phyloP scores from a whole-genome alignment of 495 filamentous ascomycete genomes.

The Wilcoxina mikolae region DNA sequence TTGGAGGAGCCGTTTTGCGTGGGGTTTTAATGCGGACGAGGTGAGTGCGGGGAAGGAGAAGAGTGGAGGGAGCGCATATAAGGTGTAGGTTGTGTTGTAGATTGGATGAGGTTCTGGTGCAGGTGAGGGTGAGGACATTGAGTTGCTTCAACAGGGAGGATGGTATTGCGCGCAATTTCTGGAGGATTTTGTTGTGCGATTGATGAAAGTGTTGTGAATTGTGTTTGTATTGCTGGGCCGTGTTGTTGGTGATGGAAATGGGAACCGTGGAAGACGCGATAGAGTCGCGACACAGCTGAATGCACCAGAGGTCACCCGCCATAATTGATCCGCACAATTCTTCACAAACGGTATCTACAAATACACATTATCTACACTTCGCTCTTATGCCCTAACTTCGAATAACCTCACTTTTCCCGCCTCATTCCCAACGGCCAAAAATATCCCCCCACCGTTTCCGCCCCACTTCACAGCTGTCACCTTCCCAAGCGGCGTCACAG shows the following conservation, averaged over 20 bases:
- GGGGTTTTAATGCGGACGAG: slow-evolving; percentile 31
- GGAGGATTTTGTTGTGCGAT: too few relatives aligned
- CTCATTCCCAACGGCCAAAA: slow-evolving; percentile 70
- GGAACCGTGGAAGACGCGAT: too few relatives aligned
- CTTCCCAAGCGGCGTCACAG: slow-evolving; percentile 71
- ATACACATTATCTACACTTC: too few relatives aligned
- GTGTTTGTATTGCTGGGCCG: too few relatives aligned
- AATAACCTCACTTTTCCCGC: slow-evolving; percentile 70
- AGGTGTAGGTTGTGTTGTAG: slow-evolving; percentile 41
- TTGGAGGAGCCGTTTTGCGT: slow-evolving; percentile 39
- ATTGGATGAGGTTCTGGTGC: slow-evolving; percentile 29
- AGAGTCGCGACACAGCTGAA: too few relatives aligned
- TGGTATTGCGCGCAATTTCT: too few relatives aligned
- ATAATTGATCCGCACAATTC: too few relatives aligned
- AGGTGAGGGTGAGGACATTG: neutral
- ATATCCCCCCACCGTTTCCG: slow-evolving; percentile 46
- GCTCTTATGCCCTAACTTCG: slow-evolving; percentile 50
- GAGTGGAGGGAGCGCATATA: slow-evolving; percentile 43
- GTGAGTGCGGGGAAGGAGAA: slow-evolving; percentile 34
- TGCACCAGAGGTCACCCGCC: too few relatives aligned
- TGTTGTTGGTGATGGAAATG: too few relatives aligned
- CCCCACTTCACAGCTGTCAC: slow-evolving; percentile 67
- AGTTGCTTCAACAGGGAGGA: too few relatives aligned
- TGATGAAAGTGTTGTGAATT: too few relatives aligned
- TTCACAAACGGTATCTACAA: too few relatives aligned